phyloP scores from a whole-genome alignment of 2,329 filamentous ascomycete species.

The Dothideomycetidae sp. region DNA sequence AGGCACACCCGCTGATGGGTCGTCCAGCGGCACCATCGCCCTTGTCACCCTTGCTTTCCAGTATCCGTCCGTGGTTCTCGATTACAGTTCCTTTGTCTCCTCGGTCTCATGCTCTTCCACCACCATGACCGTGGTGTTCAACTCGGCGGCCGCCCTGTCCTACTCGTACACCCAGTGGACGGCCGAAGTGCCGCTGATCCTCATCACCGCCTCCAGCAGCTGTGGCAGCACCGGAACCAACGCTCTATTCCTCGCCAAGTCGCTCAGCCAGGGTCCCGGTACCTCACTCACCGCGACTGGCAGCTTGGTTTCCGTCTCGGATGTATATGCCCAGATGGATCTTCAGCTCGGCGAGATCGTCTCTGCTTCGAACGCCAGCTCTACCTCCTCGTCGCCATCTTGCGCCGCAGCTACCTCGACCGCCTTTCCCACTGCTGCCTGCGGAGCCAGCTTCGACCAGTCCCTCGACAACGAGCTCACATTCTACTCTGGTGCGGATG shows the following conservation, averaged over 20 bases:
- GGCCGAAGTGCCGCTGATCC: conserved; percentile 7
- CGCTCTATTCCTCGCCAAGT: conserved; percentile 9
- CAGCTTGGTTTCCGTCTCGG: background rate
- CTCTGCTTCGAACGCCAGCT: background rate
- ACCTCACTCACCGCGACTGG: conserved; percentile 7
- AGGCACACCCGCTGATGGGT: conserved; percentile 1
- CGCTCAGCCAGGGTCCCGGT: conserved; percentile 8
- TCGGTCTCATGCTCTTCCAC: conserved; percentile 8
- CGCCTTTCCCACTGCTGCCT: conserved; percentile 10
- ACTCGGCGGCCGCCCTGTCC: conserved; percentile 7
- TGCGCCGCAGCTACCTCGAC: conserved; percentile 1
- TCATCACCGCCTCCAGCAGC: conserved; percentile 6
- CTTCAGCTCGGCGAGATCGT: conserved; percentile 1
- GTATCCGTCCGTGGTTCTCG: conserved; percentile 12
- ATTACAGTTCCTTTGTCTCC: conserved; percentile 11
- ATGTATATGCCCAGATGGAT: conserved; percentile 1
- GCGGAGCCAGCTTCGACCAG: conserved; percentile 9
- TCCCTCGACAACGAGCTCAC: conserved; percentile 10
- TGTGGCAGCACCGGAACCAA: conserved; percentile 10
- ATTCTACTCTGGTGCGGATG: conserved; percentile 8
- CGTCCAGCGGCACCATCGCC: conserved; percentile 2
- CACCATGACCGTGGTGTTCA: conserved; percentile 9
- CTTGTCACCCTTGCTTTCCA: conserved; percentile 8
- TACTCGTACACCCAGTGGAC: conserved; percentile 9
- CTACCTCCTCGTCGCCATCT: conserved; percentile 3